Evolutionary conservation across 371 early-diverging fungal genomes (phyloP).

Genomic region (Mortierella sp.): DNA sequence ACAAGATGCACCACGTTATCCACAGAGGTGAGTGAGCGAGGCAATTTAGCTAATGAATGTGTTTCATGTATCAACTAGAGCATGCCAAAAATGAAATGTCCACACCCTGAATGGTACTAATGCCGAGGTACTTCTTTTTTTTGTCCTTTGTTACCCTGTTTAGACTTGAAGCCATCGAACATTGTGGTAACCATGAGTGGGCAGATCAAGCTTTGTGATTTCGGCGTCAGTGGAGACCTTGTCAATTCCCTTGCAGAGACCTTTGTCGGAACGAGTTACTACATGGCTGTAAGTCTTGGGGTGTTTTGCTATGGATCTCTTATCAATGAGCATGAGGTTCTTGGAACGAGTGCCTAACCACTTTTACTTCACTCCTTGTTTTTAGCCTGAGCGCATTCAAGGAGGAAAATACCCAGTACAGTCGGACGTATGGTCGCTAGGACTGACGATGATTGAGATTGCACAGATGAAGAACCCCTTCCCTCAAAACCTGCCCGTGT

Average conservation of each 20-base stretch:
- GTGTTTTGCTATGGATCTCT: not conserved
- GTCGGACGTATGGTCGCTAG: constrained; percentile 97
- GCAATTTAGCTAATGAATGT: not conserved
- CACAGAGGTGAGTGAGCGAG: constrained; percentile 75
- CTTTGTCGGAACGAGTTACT: constrained; percentile 95
- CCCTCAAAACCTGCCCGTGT: constrained; percentile 82
- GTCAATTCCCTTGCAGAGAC: constrained; percentile 92
- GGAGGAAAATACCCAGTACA: constrained; percentile 91
- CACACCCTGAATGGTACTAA: not conserved
- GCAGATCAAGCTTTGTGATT: constrained; percentile 94
- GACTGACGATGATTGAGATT: constrained; percentile 93
- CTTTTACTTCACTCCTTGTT: not conserved
- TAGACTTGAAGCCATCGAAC: constrained; percentile 92
- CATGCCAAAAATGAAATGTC: constrained; percentile 4
- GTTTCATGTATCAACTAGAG: not conserved
- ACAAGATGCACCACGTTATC: constrained; percentile 81
- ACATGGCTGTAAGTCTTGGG: constrained; percentile 90
- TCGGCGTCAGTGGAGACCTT: constrained; percentile 94
- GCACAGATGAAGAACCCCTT: constrained; percentile 93
- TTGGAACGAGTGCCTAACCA: not conserved
- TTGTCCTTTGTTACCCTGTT: not conserved
- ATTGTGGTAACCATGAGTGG: constrained; percentile 87
- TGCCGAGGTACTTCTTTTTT: not conserved
- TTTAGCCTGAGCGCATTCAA: constrained; percentile 95
- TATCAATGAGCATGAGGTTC: not conserved